Conservation (phyloP, 1,284 basidiomycete genomes). For the Pisolithus thermaeus region DNA sequence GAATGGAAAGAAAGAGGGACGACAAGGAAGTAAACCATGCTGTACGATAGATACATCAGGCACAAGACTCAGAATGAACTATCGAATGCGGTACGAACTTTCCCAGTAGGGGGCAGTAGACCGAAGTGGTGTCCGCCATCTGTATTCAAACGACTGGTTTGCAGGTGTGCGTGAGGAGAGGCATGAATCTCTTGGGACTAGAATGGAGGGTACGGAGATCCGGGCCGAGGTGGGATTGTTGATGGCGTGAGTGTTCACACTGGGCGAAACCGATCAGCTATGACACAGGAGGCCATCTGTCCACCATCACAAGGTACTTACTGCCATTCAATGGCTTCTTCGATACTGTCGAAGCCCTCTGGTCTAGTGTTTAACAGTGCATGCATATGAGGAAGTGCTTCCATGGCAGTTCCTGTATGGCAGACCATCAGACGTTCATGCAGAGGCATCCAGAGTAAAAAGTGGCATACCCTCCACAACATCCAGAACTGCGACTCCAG, state of each 20-base stretch:
- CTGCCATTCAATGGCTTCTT: constrained; percentile 95
- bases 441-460: background rate
- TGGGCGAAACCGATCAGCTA: background rate
- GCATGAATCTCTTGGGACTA: constrained; percentile 46
- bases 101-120: constrained; percentile 89
- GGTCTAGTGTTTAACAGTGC: constrained; percentile 83
- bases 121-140: constrained; percentile 83
- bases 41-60: constrained; percentile 25
- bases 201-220: constrained; percentile 76
- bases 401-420: constrained; percentile 80
- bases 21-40: constrained; percentile 92
- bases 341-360: constrained; percentile 73
- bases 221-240: constrained; percentile 77
- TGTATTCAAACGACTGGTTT: constrained; percentile 31
- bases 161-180: constrained; percentile 26
- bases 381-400: constrained; percentile 89
- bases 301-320: constrained; percentile 40
- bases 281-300: background rate
- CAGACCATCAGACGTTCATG: background rate
- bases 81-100: constrained; percentile 43
- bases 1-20: constrained; percentile 66
- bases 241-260: constrained; percentile 50
- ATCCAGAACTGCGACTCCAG: constrained; percentile 87
- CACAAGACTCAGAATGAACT: background rate
- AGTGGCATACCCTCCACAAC: constrained; percentile 81